Percentiles rank a stretch among this genome's conserved stretches.
Conservation (phyloP, 129 eudicot species). For the carrot (Daucus carota) region DH1_v3.0 NC_030382.2:53526501-53527000, state of each 20-base stretch:
- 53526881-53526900: neutral
- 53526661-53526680: neutral
- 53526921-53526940: neutral
- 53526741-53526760: neutral
- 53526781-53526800: neutral
- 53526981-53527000: neutral
- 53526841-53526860: neutral
- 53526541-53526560: neutral
- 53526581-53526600: neutral
- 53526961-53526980: neutral
- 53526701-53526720: neutral
- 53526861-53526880: neutral
- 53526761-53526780: too few relatives aligned
- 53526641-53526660: neutral
- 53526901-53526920: neutral
- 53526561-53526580: neutral
- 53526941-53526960: neutral
- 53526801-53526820: neutral
- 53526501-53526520: conserved; percentile 5
- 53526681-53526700: neutral
- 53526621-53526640: neutral
- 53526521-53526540: conserved; percentile 3
- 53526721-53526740: neutral
- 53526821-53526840: neutral
- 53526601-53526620: neutral